phyloP scores from a whole-genome alignment of 768 basidiomycete species.

The Rhizopogon salebrosus region DNA sequence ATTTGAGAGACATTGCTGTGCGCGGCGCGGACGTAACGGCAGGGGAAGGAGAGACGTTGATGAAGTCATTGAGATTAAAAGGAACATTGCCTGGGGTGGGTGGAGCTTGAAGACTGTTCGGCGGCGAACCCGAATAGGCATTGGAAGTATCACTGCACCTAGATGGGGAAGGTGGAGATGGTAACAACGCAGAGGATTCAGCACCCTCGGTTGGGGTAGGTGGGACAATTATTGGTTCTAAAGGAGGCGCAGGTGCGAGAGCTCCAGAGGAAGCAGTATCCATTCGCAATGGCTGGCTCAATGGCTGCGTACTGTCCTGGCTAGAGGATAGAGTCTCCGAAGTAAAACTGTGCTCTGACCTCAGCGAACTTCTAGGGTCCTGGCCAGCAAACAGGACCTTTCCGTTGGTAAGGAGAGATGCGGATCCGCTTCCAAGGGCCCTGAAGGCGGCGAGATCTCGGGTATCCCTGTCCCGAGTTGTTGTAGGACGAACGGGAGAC shows the following conservation, averaged over 20 bases:
- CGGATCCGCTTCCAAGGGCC: constrained; percentile 41
- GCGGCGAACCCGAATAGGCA: neutral
- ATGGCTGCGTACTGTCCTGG: constrained; percentile 17
- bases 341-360: constrained; percentile 23
- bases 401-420: constrained; percentile 52
- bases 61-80: constrained; percentile 70
- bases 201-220: constrained; percentile 26
- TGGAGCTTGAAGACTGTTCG: constrained; percentile 21
- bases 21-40: constrained; percentile 30
- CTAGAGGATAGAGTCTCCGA: constrained; percentile 21
- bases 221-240: constrained; percentile 28
- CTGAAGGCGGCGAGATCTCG: constrained; percentile 55
- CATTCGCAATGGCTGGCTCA: constrained; percentile 12
- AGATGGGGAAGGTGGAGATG: constrained; percentile 20
- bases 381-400: constrained; percentile 62
- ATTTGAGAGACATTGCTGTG: constrained; percentile 25
- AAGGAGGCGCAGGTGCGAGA: constrained; percentile 20
- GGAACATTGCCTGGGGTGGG: constrained; percentile 31
- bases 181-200: constrained; percentile 21
- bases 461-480: constrained; percentile 38
- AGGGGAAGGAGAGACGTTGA: constrained; percentile 68
- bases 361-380: constrained; percentile 18
- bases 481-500: constrained; percentile 63
- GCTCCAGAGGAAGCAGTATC: constrained; percentile 14
- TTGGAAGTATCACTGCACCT: constrained; percentile 12